Evolutionary conservation across 257 asterid genomes (phyloP), one percentile per base, ranked within the genome.

Genomic region (Cynanchum wilfordii): DNA sequence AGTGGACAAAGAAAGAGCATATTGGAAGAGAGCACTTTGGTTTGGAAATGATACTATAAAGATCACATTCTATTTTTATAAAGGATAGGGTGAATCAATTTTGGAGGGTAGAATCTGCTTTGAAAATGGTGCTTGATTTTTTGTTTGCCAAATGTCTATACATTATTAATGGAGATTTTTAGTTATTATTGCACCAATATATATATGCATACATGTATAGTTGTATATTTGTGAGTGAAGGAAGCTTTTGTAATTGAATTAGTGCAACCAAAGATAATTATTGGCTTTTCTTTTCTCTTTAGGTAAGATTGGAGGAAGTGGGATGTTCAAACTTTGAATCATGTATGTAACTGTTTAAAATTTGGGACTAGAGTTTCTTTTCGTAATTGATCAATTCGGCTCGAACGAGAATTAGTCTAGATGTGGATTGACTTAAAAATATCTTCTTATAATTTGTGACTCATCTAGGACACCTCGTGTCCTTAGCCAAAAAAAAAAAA

Each of bases 41-140:
- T 67, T 59, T 11, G 55, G 65, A 56, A 27, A 38, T 69, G 29
- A 10, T 63, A 30, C 44, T 54, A 42, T 64, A 20, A 51, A 73
- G 67, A 76, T 68, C 72, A 42, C 56, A 65, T 79, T 80, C 76
- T 51, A 74, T 79, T 78, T 0, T 80, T 83, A 50, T 75, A 79
- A 50, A 67, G 78, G 88, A 80, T 80, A 5, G 68, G 60, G 60
- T 76, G 82, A 74, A 82, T 83, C 81, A 68, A 0, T 27, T 73
- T 73, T 79, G 24, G 25, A 54, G 78, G 69, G 58, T 51, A 71
- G 66, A 73, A 82, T 82, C 76, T 81, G 72, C 82, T 83, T 82
- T 68, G 73, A 58, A 72, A 69, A 77, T 76, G 77, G 77, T 66
- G 66, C 11, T 66, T 56, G n/a, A 54, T 54, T 45, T 59, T 45